phyloP scores from a whole-genome alignment of 148 eudicot genomes.

The Simmondsia chinensis region DNA sequence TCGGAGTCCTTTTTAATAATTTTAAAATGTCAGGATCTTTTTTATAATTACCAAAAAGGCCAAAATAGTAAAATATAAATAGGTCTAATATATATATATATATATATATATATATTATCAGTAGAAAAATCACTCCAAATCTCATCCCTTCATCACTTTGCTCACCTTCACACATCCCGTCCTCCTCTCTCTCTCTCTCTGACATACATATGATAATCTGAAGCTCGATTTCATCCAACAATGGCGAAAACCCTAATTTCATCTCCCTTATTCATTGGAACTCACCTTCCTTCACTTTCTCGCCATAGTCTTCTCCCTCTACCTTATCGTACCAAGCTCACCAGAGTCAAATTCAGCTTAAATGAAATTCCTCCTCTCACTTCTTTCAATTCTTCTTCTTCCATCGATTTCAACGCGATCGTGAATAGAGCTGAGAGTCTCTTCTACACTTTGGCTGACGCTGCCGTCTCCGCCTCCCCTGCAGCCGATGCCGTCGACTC shows the following conservation, averaged over 20 bases:
- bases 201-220: slow-evolving; percentile 23
- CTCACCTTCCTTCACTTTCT: slow-evolving; percentile 36
- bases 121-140: no score
- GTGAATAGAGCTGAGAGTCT: slow-evolving; percentile 51
- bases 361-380: slow-evolving; percentile 51
- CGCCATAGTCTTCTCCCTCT: slow-evolving; percentile 18
- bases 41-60: no score
- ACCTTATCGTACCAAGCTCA: slow-evolving; percentile 31
- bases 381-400: slow-evolving; percentile 23
- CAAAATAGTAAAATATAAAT: no score
- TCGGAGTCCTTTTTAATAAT: no score
- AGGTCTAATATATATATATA: no score
- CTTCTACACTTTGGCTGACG: slow-evolving; percentile 84
- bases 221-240: slow-evolving; percentile 11
- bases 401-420: slow-evolving; percentile 39
- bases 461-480: slow-evolving; percentile 62
- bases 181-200: not conserved
- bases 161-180: not conserved
- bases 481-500: slow-evolving; percentile 28
- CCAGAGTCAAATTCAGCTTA: slow-evolving; percentile 54
- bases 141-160: no score
- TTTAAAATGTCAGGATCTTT: no score
- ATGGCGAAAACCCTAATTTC: slow-evolving; percentile 93
- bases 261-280: slow-evolving; percentile 57
- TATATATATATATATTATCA: no score